Percentiles rank a stretch among this genome's conserved stretches.
These are phyloP conservation scores for Fusarium succisae DNA, from an alignment of 2,329 filamentous ascomycete species.

Conservation along the genomic window DNA sequence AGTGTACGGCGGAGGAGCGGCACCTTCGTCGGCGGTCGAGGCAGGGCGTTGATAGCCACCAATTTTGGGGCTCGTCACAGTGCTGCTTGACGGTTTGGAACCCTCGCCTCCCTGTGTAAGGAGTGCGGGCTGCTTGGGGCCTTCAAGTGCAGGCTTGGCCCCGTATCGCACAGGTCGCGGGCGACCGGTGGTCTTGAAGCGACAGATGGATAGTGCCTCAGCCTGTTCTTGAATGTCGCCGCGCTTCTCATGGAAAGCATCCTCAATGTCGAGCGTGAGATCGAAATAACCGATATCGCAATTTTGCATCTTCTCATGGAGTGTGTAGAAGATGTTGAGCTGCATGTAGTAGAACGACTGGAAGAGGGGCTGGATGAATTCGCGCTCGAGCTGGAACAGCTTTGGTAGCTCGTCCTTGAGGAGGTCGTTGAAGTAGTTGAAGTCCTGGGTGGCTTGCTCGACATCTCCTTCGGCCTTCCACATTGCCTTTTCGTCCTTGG, in stretches of 20 bases:
- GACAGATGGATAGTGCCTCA: slow-evolving; percentile 86
- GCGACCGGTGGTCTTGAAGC: slow-evolving; percentile 89
- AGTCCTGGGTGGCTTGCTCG: slow-evolving; percentile 92
- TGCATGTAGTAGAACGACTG: slow-evolving; percentile 99
- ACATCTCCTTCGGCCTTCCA: slow-evolving; percentile 95
- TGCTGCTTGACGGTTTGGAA: slow-evolving; percentile 33
- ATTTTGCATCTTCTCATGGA: slow-evolving; percentile 97
- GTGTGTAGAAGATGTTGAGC: slow-evolving; percentile 97
- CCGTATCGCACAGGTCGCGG: slow-evolving; percentile 68
- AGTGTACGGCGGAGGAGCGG: slow-evolving; percentile 79
- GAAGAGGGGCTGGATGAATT: slow-evolving; percentile 97
- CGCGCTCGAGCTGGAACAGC: slow-evolving; percentile 86
- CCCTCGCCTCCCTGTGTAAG: slow-evolving; percentile 62
- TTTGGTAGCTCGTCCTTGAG: slow-evolving; percentile 95
- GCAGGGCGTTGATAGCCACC: slow-evolving; percentile 49
- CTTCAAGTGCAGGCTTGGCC: slow-evolving; percentile 63
- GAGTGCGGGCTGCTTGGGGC: slow-evolving; percentile 58
- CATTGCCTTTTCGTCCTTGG: slow-evolving; percentile 97
- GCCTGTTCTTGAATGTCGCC: slow-evolving; percentile 85
- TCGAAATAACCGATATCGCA: slow-evolving; percentile 99
- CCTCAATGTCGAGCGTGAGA: slow-evolving; percentile 87
- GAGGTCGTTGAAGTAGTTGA: slow-evolving; percentile 97
- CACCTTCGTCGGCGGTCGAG: slow-evolving; percentile 55
- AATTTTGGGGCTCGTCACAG: slow-evolving; percentile 42
- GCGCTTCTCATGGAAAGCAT: slow-evolving; percentile 88